Conservation (phyloP, 495 filamentous ascomycete genomes). For the Penicillium maclennaniae region DNA sequence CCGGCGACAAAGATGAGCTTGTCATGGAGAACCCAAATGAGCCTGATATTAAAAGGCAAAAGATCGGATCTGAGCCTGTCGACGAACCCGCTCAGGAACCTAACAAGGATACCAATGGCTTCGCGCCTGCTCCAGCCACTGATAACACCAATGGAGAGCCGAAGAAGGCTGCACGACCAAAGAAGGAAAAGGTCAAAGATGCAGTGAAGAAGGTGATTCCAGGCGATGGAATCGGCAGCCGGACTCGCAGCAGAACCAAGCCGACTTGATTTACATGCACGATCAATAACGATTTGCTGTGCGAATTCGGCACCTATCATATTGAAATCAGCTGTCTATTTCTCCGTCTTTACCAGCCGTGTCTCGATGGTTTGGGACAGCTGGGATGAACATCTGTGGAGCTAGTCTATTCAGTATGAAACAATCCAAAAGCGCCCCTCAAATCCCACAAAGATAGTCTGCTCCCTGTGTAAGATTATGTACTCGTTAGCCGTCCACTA, state of each 20-base stretch:
- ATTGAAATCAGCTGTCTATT: not conserved
- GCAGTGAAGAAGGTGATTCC: conserved; percentile 27
- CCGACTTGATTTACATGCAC: conserved; percentile 7
- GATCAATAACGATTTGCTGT: not conserved
- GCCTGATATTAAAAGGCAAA: conserved; percentile 30
- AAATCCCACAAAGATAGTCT: not conserved
- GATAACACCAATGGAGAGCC: conserved; percentile 17
- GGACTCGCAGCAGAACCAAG: conserved; percentile 44
- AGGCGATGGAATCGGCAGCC: conserved; percentile 36
- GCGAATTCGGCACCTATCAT: not conserved
- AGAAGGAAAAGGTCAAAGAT: conserved; percentile 38
- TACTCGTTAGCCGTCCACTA: not conserved
- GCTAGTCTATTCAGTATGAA: not conserved
- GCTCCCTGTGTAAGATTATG: not conserved
- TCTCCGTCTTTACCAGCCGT: not conserved
- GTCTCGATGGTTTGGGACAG: not conserved
- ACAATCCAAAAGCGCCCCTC: not conserved
- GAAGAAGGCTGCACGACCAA: conserved; percentile 31
- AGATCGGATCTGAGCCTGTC: conserved; percentile 15
- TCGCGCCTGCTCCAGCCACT: conserved; percentile 1
- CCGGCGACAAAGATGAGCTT: conserved; percentile 11
- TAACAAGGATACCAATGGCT: conserved; percentile 13
- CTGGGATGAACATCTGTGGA: not conserved
- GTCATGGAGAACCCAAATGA: conserved; percentile 12
- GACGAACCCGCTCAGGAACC: conserved; percentile 8